Evolutionary conservation across 2,329 filamentous ascomycete species (phyloP).

Genomic region (Knoxdaviesia capensis): DNA sequence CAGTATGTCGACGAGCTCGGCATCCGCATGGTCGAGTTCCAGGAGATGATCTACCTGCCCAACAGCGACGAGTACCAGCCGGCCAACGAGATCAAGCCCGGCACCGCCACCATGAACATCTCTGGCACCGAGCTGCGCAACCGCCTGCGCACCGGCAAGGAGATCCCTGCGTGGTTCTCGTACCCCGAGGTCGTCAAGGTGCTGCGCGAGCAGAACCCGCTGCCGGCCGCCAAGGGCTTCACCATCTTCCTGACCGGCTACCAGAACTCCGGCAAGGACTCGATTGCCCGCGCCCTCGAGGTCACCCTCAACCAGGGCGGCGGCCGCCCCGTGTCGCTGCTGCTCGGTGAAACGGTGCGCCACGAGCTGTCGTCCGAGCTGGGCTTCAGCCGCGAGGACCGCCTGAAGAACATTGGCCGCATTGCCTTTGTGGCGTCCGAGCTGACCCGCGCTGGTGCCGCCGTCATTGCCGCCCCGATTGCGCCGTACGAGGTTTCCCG

Average conservation of each 20-base stretch:
- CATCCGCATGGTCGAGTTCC: constrained; percentile 97
- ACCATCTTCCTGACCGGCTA: constrained; percentile 96
- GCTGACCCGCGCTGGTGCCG: constrained; percentile 78
- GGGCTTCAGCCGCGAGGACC: constrained; percentile 83
- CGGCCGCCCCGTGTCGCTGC: constrained; percentile 79
- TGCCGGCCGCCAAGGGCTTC: constrained; percentile 83
- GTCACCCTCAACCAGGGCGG: constrained; percentile 97
- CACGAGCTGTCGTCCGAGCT: constrained; percentile 85
- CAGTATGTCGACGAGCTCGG: constrained; percentile 93
- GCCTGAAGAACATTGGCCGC: constrained; percentile 83
- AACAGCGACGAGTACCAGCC: constrained; percentile 94
- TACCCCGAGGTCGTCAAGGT: constrained; percentile 97
- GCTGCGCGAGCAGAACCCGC: constrained; percentile 86
- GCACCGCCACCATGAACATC: constrained; percentile 72
- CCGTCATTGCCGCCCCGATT: constrained; percentile 91
- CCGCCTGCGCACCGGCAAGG: constrained; percentile 74
- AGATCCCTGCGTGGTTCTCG: constrained; percentile 98
- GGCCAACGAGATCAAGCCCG: constrained; percentile 69
- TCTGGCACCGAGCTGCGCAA: constrained; percentile 79
- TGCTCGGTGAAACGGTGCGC: constrained; percentile 90
- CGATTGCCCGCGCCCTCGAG: constrained; percentile 85
- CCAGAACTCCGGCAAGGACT: constrained; percentile 92
- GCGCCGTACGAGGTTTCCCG: constrained; percentile 74
- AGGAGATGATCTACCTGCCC: constrained; percentile 98
- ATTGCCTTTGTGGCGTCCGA: constrained; percentile 94